Evolutionary conservation across 2,329 filamentous ascomycete species (phyloP), one percentile per base, ranked within the genome.

Genomic region (Ploettnerulaceae sp.): DNA sequence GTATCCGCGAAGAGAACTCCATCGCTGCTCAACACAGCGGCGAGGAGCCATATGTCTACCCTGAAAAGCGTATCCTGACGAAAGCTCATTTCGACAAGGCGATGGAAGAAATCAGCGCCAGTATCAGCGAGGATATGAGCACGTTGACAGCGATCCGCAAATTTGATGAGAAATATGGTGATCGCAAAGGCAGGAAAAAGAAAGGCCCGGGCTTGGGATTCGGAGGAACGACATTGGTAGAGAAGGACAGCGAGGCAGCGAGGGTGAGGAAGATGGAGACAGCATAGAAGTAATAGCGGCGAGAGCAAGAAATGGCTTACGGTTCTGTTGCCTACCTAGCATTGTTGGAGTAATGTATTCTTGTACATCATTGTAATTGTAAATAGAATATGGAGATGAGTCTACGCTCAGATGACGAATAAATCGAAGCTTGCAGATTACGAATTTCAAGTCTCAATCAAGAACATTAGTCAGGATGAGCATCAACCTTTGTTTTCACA

Each of bases 121-220:
- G 87, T 59, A 90, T 96, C 56, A 90, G 81, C 58, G 91, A 96
- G 66, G 90, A 98, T 61, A 97, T 96, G 91, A 75, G 80, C 38
- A 88, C 81, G 24, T 71, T 98, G 52, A 79, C 81, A 55, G 86
- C 87, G 9, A 95, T 98, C 59, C 79, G 88, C 58, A 94, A 94
- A 68, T 98, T 97, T 62, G 93, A 98, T 63, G 88, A 95, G 68
- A 86, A 91, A 65, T 98, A 90, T 64, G 91, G 93, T 20, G 89
- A 95, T 63, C 77, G 84, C 26, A 84, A 80, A 61, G 79, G 78
- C 57, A 76, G 79, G 61, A 79, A 77, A 63, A 81, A 77, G 66
- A 79, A 69, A 59, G 66, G 66, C 45, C 70, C 69, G 49, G 66
- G 64, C 5, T 77, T 84, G 67, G 81, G 81, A 1, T 85, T 85